Conservation (phyloP, 2,329 filamentous ascomycete genomes). For the Penicillium italicum region DNA sequence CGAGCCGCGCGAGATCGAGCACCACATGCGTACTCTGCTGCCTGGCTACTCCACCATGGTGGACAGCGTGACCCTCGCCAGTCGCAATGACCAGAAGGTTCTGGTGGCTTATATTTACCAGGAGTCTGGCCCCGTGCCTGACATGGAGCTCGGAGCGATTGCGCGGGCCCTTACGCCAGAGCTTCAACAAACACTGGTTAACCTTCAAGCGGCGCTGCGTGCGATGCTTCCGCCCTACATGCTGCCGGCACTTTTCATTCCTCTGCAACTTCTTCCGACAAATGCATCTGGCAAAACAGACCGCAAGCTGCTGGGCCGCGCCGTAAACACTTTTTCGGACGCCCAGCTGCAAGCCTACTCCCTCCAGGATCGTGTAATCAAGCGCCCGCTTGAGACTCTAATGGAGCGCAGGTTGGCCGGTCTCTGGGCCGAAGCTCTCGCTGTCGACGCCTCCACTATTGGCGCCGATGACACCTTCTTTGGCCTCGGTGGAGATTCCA, state of each 20-base stretch:
- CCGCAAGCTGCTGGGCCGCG: neutral
- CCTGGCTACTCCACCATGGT: neutral
- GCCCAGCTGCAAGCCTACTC: neutral
- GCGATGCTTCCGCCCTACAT: neutral
- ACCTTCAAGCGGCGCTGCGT: neutral
- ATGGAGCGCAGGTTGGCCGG: neutral
- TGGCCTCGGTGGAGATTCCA: slow-evolving; percentile 3
- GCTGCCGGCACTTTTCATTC: neutral
- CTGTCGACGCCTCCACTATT: neutral
- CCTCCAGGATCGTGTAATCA: neutral
- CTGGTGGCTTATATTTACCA: neutral
- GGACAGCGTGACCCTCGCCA: neutral
- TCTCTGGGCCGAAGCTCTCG: neutral
- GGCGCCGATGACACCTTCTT: neutral
- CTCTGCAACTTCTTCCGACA: neutral
- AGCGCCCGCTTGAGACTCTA: neutral
- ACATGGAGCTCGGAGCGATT: neutral
- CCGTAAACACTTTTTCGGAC: neutral
- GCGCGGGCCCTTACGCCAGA: neutral
- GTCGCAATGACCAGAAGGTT: neutral
- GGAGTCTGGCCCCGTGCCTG: neutral
- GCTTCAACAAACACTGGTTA: neutral
- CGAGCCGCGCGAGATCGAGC: neutral
- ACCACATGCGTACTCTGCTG: neutral
- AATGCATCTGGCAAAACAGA: neutral